Evolutionary conservation across 2,329 filamentous ascomycete species (phyloP), one percentile per base, ranked within the genome.

Genomic region (Xylaria polymorpha): DNA sequence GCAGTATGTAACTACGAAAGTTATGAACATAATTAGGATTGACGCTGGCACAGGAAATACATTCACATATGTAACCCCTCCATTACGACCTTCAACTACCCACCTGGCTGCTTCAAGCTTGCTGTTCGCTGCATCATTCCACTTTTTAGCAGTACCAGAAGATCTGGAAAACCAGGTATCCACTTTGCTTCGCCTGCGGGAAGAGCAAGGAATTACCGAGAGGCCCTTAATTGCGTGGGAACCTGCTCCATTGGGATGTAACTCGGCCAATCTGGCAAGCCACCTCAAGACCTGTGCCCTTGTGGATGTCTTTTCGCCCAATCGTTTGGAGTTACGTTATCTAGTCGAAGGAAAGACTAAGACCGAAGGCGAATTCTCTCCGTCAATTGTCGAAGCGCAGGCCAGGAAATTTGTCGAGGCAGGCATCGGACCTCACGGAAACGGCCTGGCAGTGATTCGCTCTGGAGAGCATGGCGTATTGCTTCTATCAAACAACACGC

Each of bases 261-360:
- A 62, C 57, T 46, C 51, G 1, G 22, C 8, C 12, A 46, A 62
- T 25, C 22, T 65, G 3, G 15, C 4, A 32, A 57, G n/a, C 6
- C 61, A 65, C 8, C 39, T 65, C 0, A 37, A 57, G 6, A 48
- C 61, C 12, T 70, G 61, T 25, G 37, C 43, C 0, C 64, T 64
- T 3, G 61, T 67, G 1, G 68, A 70, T 37, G 46, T 70, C 20
- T 55, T 70, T 46, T 70, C 68, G 8, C 65, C 68, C 0, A 70
- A 70, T 20, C 65, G 35, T 7, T 44, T 56, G 29, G 68, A 70
- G 14, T 44, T 70, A 8, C n/a, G 50, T 20, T 51, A 43, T n/a
- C 65, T 70, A 4, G 10, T 70, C 2, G 39, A 67, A 1, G 64
- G 60, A 8, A 64, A 64, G 35, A 39, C 25, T 8, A 14, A 51